Evolutionary conservation across 352 stramenopile species (phyloP), one percentile per base, ranked within the genome.

Genomic region (Phytopythium litorale): DNA sequence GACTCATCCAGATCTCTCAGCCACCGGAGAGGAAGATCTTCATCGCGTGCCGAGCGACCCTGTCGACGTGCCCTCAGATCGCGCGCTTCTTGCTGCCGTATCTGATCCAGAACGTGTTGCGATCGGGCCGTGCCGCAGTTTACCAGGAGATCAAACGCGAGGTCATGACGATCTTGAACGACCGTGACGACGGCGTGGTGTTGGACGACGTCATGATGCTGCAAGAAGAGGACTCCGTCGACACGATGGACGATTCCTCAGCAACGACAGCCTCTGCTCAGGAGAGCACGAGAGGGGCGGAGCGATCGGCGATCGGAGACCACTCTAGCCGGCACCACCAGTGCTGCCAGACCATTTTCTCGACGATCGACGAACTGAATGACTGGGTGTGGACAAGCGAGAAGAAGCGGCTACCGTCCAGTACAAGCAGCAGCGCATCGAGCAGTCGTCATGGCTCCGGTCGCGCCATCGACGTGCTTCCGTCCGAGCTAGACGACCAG

Each of bases 1-100:
- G 78, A 56, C 69, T 96, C 32, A 91, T 93, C 65, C 60, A 84
- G 6, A 66, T 94, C 19, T 93, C 87, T 6, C 83, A 92, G 60
- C 74, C 79, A n/a, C 87, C 87, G 0, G 87, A 96, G 58, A 65
- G 76, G n/a, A 93, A 91, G 51, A 92, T 96, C 52, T 96, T 96
- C 43, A 67, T 66, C 55, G 85, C 87, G 2, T 92, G 84, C 51
- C 70, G 65, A 61, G 84, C 72, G 53, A 72, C 81, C n/a, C 66
- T 96, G 1, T 62, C 62, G 7, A 83, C 74, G n/a, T 92, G 79
- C 46, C 70, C 83, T 51, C 80, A 93, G 64, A 81, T 96, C 45
- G 78, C 79, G 7, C 79, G 84, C 4, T 94, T 95, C 66, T 52
- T 96, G 28, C 63, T 96, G 49, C 85, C 87, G 23, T 95, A 96